Percentiles rank a stretch among this genome's conserved stretches.
phyloP scores from a whole-genome alignment of 352 stramenopile genomes.

The Phytophthora brassicae region DNA sequence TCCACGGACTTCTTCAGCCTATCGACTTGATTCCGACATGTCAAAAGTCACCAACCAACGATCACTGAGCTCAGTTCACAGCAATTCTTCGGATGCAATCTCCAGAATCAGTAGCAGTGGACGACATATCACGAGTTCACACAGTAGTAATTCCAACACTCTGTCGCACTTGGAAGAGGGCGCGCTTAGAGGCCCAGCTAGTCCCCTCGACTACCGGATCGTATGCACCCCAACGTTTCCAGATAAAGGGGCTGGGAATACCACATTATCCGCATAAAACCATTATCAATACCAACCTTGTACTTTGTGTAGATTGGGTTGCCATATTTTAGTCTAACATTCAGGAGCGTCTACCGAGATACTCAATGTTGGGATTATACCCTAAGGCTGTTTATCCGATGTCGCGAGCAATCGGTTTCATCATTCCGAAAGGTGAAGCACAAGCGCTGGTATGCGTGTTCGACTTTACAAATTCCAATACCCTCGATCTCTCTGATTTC shows the following conservation, averaged over 20 bases:
- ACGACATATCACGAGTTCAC: slow-evolving; percentile 2
- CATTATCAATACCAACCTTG: slow-evolving; percentile 28
- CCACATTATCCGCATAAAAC: slow-evolving; percentile 35
- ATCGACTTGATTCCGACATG: slow-evolving; percentile 29
- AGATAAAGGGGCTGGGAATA: slow-evolving; percentile 35
- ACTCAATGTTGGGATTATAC: no score
- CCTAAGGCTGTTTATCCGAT: no score
- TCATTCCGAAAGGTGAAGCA: slow-evolving; percentile 24
- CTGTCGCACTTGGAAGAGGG: slow-evolving; percentile 34
- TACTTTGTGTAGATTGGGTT: slow-evolving; percentile 11
- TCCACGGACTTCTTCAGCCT: slow-evolving; percentile 27
- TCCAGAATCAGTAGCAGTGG: slow-evolving; percentile 7
- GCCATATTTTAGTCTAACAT: no score
- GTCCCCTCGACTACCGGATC: slow-evolving; percentile 51
- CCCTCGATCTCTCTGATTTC: slow-evolving; percentile 40
- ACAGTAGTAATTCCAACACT: slow-evolving; percentile 8
- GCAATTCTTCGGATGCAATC: slow-evolving; percentile 8
- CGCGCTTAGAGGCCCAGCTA: slow-evolving; percentile 23
- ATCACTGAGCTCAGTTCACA: slow-evolving; percentile 4
- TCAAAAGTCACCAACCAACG: slow-evolving; percentile 29
- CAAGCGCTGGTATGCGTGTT: slow-evolving; percentile 46
- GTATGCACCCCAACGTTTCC: slow-evolving; percentile 66
- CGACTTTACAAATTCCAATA: slow-evolving; percentile 38
- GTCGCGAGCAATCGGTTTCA: slow-evolving; percentile 36
- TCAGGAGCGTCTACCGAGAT: no score